phyloP scores from a whole-genome alignment of 2,329 filamentous ascomycete genomes.

The Westerdykella sp. region DNA sequence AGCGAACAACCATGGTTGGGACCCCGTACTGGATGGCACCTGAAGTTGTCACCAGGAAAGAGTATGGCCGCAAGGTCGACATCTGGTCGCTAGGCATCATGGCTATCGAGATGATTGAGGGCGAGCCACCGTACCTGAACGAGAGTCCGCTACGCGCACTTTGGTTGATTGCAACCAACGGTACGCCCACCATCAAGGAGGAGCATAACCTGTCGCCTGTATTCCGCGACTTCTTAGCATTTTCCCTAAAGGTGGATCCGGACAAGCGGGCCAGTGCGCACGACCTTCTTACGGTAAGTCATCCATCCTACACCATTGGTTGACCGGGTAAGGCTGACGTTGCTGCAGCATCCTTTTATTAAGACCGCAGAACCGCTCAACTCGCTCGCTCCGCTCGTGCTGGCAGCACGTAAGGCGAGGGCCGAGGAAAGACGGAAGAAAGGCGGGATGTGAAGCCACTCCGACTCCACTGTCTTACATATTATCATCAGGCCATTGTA shows the following conservation, averaged over 20 bases:
- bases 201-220: constrained; percentile 73
- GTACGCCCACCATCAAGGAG: constrained; percentile 91
- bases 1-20: constrained; percentile 97
- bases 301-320: constrained; percentile 1
- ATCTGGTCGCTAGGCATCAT: constrained; percentile 99
- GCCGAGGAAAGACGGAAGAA: constrained; percentile 63
- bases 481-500: constrained; percentile 10
- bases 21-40: constrained; percentile 99
- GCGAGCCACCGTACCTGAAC: constrained; percentile 92
- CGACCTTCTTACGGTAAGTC: constrained; percentile 79
- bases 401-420: constrained; percentile 75
- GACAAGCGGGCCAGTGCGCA: constrained; percentile 95
- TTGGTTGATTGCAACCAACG: constrained; percentile 95
- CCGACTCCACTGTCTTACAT: constrained; percentile 19
- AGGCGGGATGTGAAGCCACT: constrained; percentile 35
- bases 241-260: constrained; percentile 92
- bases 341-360: constrained; percentile 43
- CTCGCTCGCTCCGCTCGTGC: constrained; percentile 79
- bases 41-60: constrained; percentile 93
- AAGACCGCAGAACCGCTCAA: constrained; percentile 48
- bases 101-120: constrained; percentile 99
- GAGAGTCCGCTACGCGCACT: constrained; percentile 89
- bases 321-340: constrained; percentile 10
- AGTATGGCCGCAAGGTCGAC: constrained; percentile 97
- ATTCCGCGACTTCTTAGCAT: constrained; percentile 86